phyloP scores from a whole-genome alignment of 768 basidiomycete genomes.

The Podaxis rugospora region DNA sequence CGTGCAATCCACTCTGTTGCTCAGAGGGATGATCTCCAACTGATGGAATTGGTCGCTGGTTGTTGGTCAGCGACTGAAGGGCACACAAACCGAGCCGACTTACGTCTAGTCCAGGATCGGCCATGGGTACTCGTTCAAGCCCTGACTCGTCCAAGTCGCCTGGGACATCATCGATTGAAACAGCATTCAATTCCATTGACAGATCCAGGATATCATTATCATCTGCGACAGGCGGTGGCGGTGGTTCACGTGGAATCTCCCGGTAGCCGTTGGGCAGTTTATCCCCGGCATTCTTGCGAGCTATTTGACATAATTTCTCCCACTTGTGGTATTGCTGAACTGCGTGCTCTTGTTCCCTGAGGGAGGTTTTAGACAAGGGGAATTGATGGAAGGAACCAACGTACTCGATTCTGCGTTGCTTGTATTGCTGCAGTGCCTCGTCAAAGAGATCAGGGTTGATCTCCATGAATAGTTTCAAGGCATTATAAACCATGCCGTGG shows the following conservation, averaged over 20 bases:
- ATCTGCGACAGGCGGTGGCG: slow-evolving; percentile 70
- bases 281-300: slow-evolving; percentile 64
- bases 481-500: slow-evolving; percentile 99
- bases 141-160: slow-evolving; percentile 76
- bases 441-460: slow-evolving; percentile 97
- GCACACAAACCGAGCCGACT: slow-evolving; percentile 27
- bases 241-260: slow-evolving; percentile 68
- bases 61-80: neutral
- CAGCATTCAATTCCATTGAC: slow-evolving; percentile 84
- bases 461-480: slow-evolving; percentile 98
- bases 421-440: slow-evolving; percentile 89
- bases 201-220: slow-evolving; percentile 87
- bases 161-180: slow-evolving; percentile 70
- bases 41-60: slow-evolving; percentile 9
- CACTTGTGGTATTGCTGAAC: slow-evolving; percentile 85
- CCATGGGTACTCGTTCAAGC: slow-evolving; percentile 86
- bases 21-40: slow-evolving; percentile 41
- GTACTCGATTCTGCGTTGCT: slow-evolving; percentile 79
- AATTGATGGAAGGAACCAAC: slow-evolving; percentile 26
- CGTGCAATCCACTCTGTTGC: slow-evolving; percentile 62
- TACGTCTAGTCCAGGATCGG: slow-evolving; percentile 85
- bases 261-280: slow-evolving; percentile 68
- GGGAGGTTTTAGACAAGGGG: neutral
- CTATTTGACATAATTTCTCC: slow-evolving; percentile 78
- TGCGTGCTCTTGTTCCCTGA: slow-evolving; percentile 85